A percentile compares a stretch with the other conserved stretches of the same genome.
phyloP scores from a whole-genome alignment of 208 protist species.

The Acanthamoeba royreba region DNA sequence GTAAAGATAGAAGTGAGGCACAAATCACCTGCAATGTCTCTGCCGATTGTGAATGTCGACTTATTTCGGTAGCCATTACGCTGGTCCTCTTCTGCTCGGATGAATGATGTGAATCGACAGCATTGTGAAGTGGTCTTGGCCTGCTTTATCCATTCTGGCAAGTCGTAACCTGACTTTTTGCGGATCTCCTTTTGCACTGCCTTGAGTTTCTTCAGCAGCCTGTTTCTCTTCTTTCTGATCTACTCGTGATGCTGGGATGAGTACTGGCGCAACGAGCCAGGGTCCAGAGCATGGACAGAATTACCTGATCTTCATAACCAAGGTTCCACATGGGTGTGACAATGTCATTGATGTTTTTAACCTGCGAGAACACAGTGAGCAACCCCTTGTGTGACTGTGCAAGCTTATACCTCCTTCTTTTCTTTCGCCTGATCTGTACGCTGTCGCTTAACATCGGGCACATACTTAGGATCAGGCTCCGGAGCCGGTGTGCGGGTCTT shows the following conservation, averaged over 20 bases:
- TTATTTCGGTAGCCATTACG: slow-evolving; percentile 43
- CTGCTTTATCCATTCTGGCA: not conserved
- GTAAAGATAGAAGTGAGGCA: not conserved
- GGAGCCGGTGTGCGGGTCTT: not conserved
- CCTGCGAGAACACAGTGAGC: not conserved
- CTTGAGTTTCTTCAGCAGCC: slow-evolving; percentile 19
- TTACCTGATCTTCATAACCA: not conserved
- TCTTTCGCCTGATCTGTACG: not conserved
- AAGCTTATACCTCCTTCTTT: not conserved
- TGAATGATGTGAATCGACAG: not conserved
- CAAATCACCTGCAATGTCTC: not conserved
- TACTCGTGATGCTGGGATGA: not conserved
- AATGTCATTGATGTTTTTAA: slow-evolving; percentile 28
- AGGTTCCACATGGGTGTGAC: not conserved
- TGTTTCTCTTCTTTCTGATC: not conserved
- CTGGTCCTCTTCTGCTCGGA: not conserved
- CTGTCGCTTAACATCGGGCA: not conserved
- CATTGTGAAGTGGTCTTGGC: not conserved
- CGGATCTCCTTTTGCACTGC: not conserved
- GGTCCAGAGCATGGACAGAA: not conserved
- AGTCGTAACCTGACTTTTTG: not conserved
- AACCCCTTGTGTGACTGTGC: not conserved
- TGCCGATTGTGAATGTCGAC: slow-evolving; percentile 14
- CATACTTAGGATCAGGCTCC: not conserved
- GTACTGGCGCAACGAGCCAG: not conserved